These are phyloP conservation scores for Fomitopsis schrenkii DNA, from an alignment of 1,284 basidiomycete genomes.

Conservation along the genomic window DNA sequence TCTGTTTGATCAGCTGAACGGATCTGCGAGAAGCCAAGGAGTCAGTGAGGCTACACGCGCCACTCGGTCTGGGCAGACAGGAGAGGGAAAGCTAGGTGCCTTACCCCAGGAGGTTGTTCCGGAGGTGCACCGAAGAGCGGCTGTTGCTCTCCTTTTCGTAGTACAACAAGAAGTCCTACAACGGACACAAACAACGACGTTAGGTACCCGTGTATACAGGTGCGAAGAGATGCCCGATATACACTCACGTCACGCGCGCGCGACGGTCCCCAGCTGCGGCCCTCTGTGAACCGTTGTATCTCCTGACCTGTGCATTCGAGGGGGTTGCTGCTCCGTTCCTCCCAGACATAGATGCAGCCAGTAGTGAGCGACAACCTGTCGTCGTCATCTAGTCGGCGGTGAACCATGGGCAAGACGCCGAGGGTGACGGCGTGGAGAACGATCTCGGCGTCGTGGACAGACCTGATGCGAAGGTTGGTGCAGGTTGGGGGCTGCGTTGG, in stretches of 20 bases:
- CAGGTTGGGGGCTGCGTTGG: constrained; percentile 38
- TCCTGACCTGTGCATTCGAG: constrained; percentile 35
- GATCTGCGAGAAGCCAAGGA: constrained; percentile 15
- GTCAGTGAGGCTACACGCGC: neutral
- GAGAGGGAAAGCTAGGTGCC: neutral
- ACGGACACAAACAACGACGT: neutral
- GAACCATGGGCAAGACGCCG: constrained; percentile 35
- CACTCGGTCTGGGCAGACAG: neutral
- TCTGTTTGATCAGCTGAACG: constrained; percentile 38
- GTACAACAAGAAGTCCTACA: constrained; percentile 36
- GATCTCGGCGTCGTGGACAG: constrained; percentile 37
- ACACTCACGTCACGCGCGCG: constrained; percentile 34
- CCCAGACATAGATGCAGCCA: constrained; percentile 45
- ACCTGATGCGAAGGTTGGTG: constrained; percentile 35
- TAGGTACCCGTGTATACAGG: neutral
- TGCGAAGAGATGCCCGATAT: constrained; percentile 4
- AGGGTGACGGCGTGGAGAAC: constrained; percentile 39
- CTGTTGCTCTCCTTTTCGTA: constrained; percentile 32
- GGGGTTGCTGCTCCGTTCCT: constrained; percentile 36
- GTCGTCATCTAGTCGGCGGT: constrained; percentile 39
- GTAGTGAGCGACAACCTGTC: constrained; percentile 36
- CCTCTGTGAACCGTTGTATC: constrained; percentile 42
- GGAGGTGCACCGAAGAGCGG: constrained; percentile 26
- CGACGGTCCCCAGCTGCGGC: constrained; percentile 28
- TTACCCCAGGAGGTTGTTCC: constrained; percentile 22